Conservation (phyloP, 2,329 filamentous ascomycete genomes). For the Calcarisporium arbuscula region DNA sequence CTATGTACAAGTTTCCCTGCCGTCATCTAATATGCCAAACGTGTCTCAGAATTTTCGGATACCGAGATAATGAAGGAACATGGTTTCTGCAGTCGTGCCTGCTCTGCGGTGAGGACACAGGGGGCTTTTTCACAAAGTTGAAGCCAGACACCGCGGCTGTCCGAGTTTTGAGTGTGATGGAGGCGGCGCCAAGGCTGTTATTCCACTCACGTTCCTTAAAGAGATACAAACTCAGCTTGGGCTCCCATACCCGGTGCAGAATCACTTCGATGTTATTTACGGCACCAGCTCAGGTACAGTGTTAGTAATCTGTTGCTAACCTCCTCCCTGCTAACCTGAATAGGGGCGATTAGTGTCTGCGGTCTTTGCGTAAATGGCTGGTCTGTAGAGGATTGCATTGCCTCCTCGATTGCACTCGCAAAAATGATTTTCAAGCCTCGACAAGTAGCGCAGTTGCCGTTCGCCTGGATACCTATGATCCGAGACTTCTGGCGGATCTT, state of each 20-base stretch:
- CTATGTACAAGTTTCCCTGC: conserved; percentile 10
- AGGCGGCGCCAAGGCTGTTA: conserved; percentile 10
- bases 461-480: background rate
- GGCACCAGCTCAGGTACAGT: conserved; percentile 14
- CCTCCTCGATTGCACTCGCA: background rate
- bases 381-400: conserved; percentile 12
- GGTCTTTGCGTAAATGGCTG: conserved; percentile 11
- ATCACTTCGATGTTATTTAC: conserved; percentile 12
- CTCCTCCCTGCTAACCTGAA: no score
- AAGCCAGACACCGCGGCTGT: conserved; percentile 10
- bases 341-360: conserved; percentile 10
- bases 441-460: background rate
- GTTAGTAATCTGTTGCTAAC: no score
- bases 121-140: conserved; percentile 4
- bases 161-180: conserved; percentile 12
- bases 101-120: conserved; percentile 7
- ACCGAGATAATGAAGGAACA: conserved; percentile 2
- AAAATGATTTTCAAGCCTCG: background rate
- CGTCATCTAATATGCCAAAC: conserved; percentile 11
- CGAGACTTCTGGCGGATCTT: background rate
- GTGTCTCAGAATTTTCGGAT: conserved; percentile 10
- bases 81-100: conserved; percentile 7
- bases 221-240: conserved; percentile 10
- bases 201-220: conserved; percentile 11
- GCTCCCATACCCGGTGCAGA: conserved; percentile 10